Percentiles rank a stretch among this genome's conserved stretches.
phyloP scores from a whole-genome alignment of 2,329 filamentous ascomycete genomes.

The Apiospora sp. region DNA sequence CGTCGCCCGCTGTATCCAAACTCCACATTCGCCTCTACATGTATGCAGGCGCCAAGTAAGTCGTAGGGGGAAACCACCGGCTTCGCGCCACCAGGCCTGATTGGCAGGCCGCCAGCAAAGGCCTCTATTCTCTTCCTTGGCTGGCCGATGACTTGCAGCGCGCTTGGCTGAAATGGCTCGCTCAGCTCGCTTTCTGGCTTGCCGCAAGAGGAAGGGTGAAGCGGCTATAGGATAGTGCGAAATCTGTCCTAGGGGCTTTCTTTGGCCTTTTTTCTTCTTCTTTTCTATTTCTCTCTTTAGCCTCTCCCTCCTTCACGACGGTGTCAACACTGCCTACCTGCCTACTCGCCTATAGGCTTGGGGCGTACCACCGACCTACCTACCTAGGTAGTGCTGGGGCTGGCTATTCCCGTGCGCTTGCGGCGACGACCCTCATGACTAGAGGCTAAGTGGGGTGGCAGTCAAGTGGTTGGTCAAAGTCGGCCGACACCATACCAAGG shows the following conservation, averaged over 20 bases:
- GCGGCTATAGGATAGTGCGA: constrained; percentile 23
- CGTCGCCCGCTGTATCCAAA: constrained; percentile 3
- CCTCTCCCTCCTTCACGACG: not conserved
- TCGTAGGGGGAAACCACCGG: not conserved
- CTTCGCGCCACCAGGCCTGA: constrained; percentile 6
- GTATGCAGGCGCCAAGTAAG: not conserved
- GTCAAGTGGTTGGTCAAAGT: constrained; percentile 17
- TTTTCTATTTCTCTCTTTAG: not conserved
- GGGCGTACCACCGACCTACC: constrained; percentile 9
- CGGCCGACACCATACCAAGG: not conserved
- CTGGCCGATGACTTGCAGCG: constrained; percentile 24
- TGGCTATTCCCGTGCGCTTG: constrained; percentile 20
- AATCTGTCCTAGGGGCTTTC: not conserved
- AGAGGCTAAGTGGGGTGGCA: constrained; percentile 9
- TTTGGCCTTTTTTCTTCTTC: not conserved
- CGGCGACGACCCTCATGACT: constrained; percentile 17
- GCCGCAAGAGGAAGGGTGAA: constrained; percentile 27
- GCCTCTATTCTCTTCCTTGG: constrained; percentile 7
- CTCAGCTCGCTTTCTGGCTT: constrained; percentile 1
- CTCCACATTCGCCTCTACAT: constrained; percentile 16
- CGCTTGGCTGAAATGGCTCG: constrained; percentile 11
- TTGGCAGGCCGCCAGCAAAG: constrained; percentile 14
- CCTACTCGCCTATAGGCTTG: not conserved
- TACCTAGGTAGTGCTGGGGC: constrained; percentile 13
- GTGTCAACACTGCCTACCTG: constrained; percentile 7